These are phyloP conservation scores for Hibiscus tridactylites DNA, from an alignment of 345 rosid genomes.

Conservation along the genomic window DNA sequence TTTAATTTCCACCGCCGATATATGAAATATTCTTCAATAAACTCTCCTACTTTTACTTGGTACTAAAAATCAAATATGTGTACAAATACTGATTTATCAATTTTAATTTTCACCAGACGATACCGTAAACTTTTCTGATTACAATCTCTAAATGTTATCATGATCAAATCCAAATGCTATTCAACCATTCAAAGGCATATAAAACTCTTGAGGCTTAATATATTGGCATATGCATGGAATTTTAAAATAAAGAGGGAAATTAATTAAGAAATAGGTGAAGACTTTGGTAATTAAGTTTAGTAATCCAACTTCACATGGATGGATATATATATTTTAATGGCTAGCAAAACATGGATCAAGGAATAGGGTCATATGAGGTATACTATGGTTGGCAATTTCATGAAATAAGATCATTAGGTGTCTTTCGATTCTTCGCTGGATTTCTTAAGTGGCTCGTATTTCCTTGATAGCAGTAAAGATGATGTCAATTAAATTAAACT, in stretches of 20 bases:
- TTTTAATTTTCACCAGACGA: no score
- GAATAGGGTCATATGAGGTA: slow-evolving; percentile 1
- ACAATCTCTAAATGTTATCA: no score
- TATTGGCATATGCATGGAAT: no score
- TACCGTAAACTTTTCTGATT: no score
- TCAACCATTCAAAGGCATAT: no score
- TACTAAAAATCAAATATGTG: no score
- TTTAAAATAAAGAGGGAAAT: neutral
- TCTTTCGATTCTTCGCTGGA: slow-evolving; percentile 5
- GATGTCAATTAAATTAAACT: neutral
- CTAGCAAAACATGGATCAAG: slow-evolving; percentile 2
- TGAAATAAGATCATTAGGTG: slow-evolving; percentile 19
- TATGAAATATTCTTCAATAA: no score
- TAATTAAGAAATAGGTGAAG: neutral
- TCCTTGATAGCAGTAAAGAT: neutral
- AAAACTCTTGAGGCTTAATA: no score
- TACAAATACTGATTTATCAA: no score
- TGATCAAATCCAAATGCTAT: no score
- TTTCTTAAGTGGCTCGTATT: slow-evolving; percentile 25
- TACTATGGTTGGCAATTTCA: slow-evolving; percentile 26
- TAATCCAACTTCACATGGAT: neutral
- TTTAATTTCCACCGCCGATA: no score
- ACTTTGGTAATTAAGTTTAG: neutral
- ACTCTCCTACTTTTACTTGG: no score
- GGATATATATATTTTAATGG: neutral